A percentile compares a stretch with the other conserved stretches of the same genome.
phyloP scores from a whole-genome alignment of 331 rosid species.

The Pyracantha coccinea region DNA sequence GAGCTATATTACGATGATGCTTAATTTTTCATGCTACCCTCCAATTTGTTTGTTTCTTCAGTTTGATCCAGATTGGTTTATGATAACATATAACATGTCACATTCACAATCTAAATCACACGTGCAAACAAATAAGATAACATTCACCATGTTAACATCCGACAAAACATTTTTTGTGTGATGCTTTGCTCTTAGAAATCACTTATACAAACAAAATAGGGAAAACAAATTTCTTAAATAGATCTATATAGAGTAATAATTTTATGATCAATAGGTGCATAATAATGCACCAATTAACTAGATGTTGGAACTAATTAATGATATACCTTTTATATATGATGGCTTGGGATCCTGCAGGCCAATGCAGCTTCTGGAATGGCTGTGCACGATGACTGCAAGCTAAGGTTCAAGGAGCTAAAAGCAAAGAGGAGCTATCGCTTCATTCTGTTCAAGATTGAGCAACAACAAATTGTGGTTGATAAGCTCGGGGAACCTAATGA shows the following conservation, averaged over 20 bases:
- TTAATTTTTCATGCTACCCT: too few species aligned
- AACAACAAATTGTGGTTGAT: slow-evolving; percentile 59
- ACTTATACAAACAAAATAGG: not conserved
- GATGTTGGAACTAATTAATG: not conserved
- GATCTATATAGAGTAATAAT: not conserved
- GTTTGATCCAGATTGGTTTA: not conserved
- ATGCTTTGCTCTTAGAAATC: not conserved
- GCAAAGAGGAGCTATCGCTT: slow-evolving; percentile 61
- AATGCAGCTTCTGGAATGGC: slow-evolving; percentile 90
- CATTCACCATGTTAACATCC: not conserved
- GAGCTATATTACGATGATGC: not conserved
- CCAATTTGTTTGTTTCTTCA: not conserved
- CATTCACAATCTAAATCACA: not conserved
- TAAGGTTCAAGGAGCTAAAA: slow-evolving; percentile 67
- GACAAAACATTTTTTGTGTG: not conserved
- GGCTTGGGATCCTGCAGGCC: slow-evolving; percentile 38
- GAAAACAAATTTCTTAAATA: not conserved
- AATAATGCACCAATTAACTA: not conserved
- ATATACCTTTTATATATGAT: not conserved
- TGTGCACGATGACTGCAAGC: slow-evolving; percentile 78
- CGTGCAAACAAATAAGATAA: not conserved
- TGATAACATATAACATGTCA: not conserved
- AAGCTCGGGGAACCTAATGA: slow-evolving; percentile 47
- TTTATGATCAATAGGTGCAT: not conserved
- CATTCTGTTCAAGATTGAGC: slow-evolving; percentile 66